phyloP scores from a whole-genome alignment of 2,329 filamentous ascomycete genomes.

The Diaporthe citriasiana region DNA sequence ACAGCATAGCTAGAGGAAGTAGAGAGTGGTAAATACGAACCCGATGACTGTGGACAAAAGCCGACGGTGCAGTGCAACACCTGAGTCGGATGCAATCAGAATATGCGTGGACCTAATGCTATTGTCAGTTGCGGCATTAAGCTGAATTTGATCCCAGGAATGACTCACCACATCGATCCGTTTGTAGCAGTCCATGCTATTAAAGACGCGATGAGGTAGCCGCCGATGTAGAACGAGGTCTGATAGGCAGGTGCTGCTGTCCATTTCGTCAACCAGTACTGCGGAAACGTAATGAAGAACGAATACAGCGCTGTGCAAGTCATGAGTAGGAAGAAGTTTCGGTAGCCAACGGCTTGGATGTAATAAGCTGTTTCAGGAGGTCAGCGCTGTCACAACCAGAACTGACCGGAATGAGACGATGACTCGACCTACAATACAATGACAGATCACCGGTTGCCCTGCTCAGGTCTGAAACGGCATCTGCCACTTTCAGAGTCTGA shows the following conservation, averaged over 20 bases:
- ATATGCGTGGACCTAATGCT: neutral
- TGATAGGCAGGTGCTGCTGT: neutral
- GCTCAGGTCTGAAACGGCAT: neutral
- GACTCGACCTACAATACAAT: neutral
- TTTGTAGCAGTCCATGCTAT: slow-evolving; percentile 1
- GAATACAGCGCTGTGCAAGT: neutral
- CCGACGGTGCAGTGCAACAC: neutral
- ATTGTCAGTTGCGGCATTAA: neutral
- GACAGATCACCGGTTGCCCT: neutral
- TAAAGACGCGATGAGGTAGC: neutral
- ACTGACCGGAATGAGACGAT: neutral
- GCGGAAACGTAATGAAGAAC: neutral
- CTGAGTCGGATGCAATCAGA: neutral
- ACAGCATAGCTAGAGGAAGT: neutral
- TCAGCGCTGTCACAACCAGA: neutral
- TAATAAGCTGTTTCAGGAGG: neutral
- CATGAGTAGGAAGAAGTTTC: neutral
- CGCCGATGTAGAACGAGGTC: neutral
- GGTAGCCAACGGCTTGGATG: neutral
- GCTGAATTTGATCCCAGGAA: neutral
- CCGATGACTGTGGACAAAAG: neutral
- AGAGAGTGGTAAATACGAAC: neutral
- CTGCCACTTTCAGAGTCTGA: neutral
- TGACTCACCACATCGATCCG: neutral
- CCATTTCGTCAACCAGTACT: slow-evolving; percentile 13